Evolutionary conservation across 2,329 filamentous ascomycete genomes (phyloP).

Genomic region (Hypoxylon sp.): DNA sequence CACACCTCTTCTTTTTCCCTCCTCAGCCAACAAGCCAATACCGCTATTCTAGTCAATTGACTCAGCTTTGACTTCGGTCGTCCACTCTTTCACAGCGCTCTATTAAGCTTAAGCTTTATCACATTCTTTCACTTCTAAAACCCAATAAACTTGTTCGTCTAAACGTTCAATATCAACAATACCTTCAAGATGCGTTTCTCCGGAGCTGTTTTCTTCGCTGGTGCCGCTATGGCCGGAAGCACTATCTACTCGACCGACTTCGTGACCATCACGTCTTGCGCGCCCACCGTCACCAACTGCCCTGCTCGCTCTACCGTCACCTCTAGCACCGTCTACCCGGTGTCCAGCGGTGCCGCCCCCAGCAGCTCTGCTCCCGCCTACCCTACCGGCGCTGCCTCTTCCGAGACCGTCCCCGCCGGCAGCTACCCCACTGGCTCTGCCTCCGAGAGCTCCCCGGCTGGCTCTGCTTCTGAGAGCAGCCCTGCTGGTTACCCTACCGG

Average conservation of each 20-base stretch:
- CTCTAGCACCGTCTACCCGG: constrained; percentile 61
- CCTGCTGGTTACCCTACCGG: constrained; percentile 53
- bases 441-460: constrained; percentile 19
- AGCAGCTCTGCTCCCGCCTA: constrained; percentile 48
- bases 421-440: constrained; percentile 25
- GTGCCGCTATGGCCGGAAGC: constrained; percentile 60
- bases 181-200: constrained; percentile 75
- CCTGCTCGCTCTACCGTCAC: constrained; percentile 61
- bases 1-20: constrained; percentile 52
- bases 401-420: constrained; percentile 16
- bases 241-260: constrained; percentile 72
- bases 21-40: constrained; percentile 63
- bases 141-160: constrained; percentile 49
- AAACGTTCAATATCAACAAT: constrained; percentile 51
- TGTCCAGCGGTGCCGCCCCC: constrained; percentile 51
- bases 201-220: constrained; percentile 66
- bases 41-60: constrained; percentile 58
- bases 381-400: constrained; percentile 38
- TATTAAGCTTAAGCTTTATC: constrained; percentile 54
- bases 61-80: constrained; percentile 68
- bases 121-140: constrained; percentile 54
- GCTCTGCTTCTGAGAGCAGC: constrained; percentile 42
- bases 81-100: constrained; percentile 65
- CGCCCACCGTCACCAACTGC: constrained; percentile 74
- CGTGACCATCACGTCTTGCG: constrained; percentile 74